phyloP scores from a whole-genome alignment of 1,284 basidiomycete species.

The Ganoderma boninense region DNA sequence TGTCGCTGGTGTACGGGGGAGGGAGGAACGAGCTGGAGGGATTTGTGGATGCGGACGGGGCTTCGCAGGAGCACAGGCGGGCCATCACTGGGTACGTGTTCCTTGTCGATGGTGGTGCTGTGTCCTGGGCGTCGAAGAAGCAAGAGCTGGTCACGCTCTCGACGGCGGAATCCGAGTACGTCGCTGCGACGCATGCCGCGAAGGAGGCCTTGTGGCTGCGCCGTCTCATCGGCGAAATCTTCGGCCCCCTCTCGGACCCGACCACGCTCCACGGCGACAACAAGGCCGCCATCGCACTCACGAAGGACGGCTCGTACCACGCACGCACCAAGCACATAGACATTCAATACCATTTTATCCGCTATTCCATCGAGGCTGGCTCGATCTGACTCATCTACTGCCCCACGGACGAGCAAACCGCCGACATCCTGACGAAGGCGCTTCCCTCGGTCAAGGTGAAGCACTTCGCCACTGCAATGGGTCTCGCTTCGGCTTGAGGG shows the following conservation, averaged over 20 bases:
- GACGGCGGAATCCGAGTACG: slow-evolving; percentile 20
- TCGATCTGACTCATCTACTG: slow-evolving; percentile 27
- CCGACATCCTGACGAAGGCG: slow-evolving; percentile 26
- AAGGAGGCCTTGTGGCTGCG: slow-evolving; percentile 38
- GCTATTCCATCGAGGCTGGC: slow-evolving; percentile 37
- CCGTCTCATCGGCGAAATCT: slow-evolving; percentile 31
- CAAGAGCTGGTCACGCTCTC: slow-evolving; percentile 38
- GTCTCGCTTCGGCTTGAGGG: slow-evolving; percentile 7
- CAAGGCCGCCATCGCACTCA: slow-evolving; percentile 40
- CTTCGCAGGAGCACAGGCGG: slow-evolving; percentile 30
- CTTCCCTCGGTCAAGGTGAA: slow-evolving; percentile 20
- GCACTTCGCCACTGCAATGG: neutral
- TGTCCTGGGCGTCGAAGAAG: slow-evolving; percentile 44
- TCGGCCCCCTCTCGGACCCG: slow-evolving; percentile 7
- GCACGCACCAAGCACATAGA: slow-evolving; percentile 46
- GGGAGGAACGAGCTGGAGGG: slow-evolving; percentile 1
- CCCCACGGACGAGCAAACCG: neutral
- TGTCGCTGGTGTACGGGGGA: slow-evolving; percentile 8
- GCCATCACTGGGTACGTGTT: slow-evolving; percentile 42
- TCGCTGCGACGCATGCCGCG: slow-evolving; percentile 36
- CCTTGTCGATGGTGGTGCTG: slow-evolving; percentile 36
- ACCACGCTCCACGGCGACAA: slow-evolving; percentile 38
- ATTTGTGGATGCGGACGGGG: slow-evolving; percentile 20
- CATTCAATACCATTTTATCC: slow-evolving; percentile 43
- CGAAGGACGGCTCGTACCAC: slow-evolving; percentile 36